Base-by-base conservation (phyloP, 1,139 yeast genomes). In the Debaryomyces psychrophilus region DNA sequence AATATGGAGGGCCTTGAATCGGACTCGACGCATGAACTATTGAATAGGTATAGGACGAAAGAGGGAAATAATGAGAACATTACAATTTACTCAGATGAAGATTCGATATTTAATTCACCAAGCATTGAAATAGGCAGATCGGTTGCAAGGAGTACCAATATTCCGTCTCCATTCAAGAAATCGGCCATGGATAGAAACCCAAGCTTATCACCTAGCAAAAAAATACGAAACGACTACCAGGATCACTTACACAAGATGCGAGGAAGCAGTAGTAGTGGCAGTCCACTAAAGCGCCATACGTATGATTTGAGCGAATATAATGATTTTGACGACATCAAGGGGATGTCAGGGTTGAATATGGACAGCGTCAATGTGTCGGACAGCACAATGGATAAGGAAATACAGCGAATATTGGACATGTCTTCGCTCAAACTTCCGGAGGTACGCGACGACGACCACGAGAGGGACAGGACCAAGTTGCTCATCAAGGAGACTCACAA, bases 401-500 rank as follows among this genome's bases (percentile, higher is more conserved):
- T 50, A 15, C 38, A 43, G 26, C 44, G 37, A 12, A 33, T 37
- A 25, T 40, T 50, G 34, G 49, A 48, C n/a, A 37, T 33, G 42
- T 46, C 46, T 18, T 53, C 49, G 29, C 45, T 49, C 22, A 51
- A 39, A 47, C 48, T 41, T 43, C 52, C 29, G n/a, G 44, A 46
- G 11, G 12, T 37, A 15, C 25, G 25, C 5, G 38, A 33, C 17
- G 38, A 33, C 17, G 55, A 50, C 14, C 31, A 18, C 20, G 58
- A 52, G 5, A 50, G 47, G 8, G 65, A 59, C 27, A 56, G 54
- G 18, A 58, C 65, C 2, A 68, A 67, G 36, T 50, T 65, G 9
- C 48, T 66, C 20, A 57, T 69, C 14, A 58, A 54, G 22, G 69
- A 68, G 41, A 68, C 74, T 5, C 73, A 68, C 45, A 59, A 58